A percentile compares a stretch with the other conserved stretches of the same genome.
These are phyloP conservation scores for Daldinia decipiens DNA, from an alignment of 495 filamentous ascomycete genomes.

Conservation along the genomic window DNA sequence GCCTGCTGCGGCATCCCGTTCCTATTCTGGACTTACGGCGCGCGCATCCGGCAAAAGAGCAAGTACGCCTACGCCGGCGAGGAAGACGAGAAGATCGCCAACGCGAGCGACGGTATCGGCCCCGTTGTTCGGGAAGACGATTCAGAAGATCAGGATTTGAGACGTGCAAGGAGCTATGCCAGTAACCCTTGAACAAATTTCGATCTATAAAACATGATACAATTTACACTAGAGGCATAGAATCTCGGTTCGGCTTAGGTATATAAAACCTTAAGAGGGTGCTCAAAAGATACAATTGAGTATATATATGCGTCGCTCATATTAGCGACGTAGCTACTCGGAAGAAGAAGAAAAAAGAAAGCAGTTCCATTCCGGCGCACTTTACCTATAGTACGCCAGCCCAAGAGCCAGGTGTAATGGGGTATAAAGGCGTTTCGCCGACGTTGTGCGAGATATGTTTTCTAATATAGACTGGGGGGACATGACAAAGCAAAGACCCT, in stretches of 20 bases:
- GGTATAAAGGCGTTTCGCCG: constrained; percentile 9
- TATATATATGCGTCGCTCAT: background rate
- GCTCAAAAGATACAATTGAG: background rate
- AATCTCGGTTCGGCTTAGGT: background rate
- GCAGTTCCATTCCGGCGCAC: background rate
- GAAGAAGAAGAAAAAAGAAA: background rate
- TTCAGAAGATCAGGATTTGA: constrained; percentile 48
- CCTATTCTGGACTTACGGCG: constrained; percentile 79
- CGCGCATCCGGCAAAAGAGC: constrained; percentile 68
- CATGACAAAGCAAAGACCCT: background rate
- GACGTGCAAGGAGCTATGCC: constrained; percentile 55
- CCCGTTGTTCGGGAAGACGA: constrained; percentile 44
- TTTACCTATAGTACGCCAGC: background rate
- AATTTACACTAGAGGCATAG: background rate
- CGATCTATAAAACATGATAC: background rate
- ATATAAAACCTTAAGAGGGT: background rate
- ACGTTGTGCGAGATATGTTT: background rate
- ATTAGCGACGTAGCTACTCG: background rate
- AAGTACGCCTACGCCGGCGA: constrained; percentile 72
- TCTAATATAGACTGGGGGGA: background rate
- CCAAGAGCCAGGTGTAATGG: background rate
- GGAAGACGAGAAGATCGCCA: constrained; percentile 49
- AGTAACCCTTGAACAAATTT: constrained; percentile 52
- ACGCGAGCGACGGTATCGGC: constrained; percentile 29
- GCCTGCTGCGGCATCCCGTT: constrained; percentile 81